Conservation (phyloP, 108 stramenopile species). For the Skeletonema tropicum region DNA sequence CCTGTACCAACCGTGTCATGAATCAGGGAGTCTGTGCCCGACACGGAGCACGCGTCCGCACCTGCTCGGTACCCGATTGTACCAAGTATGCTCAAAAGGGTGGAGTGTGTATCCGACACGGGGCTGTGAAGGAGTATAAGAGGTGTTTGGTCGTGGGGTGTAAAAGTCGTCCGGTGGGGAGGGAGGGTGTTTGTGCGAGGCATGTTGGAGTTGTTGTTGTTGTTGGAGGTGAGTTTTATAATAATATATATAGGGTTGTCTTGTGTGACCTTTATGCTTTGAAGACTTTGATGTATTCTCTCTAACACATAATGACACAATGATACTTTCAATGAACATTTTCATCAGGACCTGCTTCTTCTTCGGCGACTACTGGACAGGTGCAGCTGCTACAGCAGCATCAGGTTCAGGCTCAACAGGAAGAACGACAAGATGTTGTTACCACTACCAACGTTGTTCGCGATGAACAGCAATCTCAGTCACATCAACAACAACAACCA, state of each 20-base stretch:
- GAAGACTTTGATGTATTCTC: not conserved
- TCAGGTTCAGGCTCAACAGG: not conserved
- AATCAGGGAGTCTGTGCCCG: not conserved
- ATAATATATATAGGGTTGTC: no score
- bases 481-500: no score
- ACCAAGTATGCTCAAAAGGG: slow-evolving; percentile 10
- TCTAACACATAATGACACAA: not conserved
- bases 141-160: not conserved
- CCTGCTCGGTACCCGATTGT: not conserved
- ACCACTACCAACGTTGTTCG: not conserved
- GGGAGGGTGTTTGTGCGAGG: not conserved
- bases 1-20: not conserved
- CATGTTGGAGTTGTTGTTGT: not conserved
- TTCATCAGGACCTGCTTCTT: no score
- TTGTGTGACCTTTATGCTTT: no score
- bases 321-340: no score
- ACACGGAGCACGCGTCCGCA: not conserved
- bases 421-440: slow-evolving; percentile 1
- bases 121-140: slow-evolving; percentile 5
- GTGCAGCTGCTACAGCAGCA: not conserved
- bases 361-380: not conserved
- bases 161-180: not conserved
- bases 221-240: not conserved
- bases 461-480: not conserved
- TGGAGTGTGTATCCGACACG: slow-evolving; percentile 8